Conservation (phyloP, 1,284 basidiomycete genomes). For the Exobasidium cylindrosporum region DNA sequence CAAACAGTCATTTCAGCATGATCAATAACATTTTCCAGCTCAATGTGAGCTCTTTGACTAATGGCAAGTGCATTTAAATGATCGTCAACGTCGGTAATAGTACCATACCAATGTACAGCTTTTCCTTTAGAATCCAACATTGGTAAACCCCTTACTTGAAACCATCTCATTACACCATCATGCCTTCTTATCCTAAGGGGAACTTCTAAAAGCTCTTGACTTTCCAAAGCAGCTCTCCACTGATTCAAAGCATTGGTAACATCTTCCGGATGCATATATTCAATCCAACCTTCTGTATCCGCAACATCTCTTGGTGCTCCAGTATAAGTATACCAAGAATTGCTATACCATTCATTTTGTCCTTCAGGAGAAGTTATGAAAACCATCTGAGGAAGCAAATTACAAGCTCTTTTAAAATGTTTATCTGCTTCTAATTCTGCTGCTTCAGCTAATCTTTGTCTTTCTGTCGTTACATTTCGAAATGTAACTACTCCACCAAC, state of each 20-base stretch:
- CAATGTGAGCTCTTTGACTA: conserved; percentile 37
- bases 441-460: conserved; percentile 22
- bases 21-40: conserved; percentile 47
- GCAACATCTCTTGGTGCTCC: conserved; percentile 39
- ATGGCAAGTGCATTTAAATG: conserved; percentile 43
- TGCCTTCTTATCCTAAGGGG: conserved; percentile 50
- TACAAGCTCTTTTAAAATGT: conserved; percentile 43
- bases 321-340: conserved; percentile 52
- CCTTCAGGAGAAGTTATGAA: conserved; percentile 54
- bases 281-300: conserved; percentile 52
- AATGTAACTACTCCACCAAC: conserved; percentile 42
- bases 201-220: conserved; percentile 52
- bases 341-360: conserved; percentile 29
- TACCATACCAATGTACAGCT: conserved; percentile 52
- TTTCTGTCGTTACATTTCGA: conserved; percentile 31
- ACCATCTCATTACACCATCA: conserved; percentile 50
- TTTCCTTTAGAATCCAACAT: conserved; percentile 40
- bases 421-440: conserved; percentile 34
- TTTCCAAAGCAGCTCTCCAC: conserved; percentile 53
- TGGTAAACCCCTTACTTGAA: conserved; percentile 49
- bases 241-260: conserved; percentile 45
- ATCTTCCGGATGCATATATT: conserved; percentile 53
- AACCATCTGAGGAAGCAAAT: conserved; percentile 52
- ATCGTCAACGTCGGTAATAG: conserved; percentile 47
- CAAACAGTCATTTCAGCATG: conserved; percentile 49